Evolutionary conservation across 2,329 filamentous ascomycete genomes (phyloP), one percentile per base, ranked within the genome.

Genomic region (Passalora sequoiae): DNA sequence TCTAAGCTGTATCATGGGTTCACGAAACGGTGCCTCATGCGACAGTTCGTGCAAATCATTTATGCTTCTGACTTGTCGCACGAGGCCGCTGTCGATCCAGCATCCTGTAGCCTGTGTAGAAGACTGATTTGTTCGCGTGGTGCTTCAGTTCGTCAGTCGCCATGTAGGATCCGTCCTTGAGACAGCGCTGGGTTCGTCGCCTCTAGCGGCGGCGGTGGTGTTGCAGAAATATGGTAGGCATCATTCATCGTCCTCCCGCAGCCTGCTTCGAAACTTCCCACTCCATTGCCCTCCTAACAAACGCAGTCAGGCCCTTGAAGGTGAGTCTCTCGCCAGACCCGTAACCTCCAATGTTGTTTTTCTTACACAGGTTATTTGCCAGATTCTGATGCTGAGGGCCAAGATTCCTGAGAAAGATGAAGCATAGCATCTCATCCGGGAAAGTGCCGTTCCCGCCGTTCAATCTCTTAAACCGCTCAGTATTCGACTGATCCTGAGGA

Each of bases 291-390:
- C 53, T 48, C 50, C 54, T 57, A 2, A 50, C 49, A 37, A 60
- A 17, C 9, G 53, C 49, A 4, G 39, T 44, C 38, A 62, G 24
- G 20, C 60, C 60, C 20, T 54, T 50, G 37, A 60, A 61, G 6
- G 51, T 54, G 15, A 62, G 16, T 29, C 51, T 47, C 24, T 54
- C 48, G 6, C 60, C 60, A 12, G 54, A 60, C 4, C 60, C 60
- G 32, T 61, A 62, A 2, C 60, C 60, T 10, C 51, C 60, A 37
- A 63, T 49, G 44, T 63, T 62, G 20, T 56, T 56, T 33, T 55
- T 60, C 49, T 50, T 50, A 33, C 54, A 58, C 35, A 62, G 19
- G 17, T 43, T 54, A 2, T 53, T 52, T 4, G 52, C 54, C 53
- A 58, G 51, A 13, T 44, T 40, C 39, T 51, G 44, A 27, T 51